Evolutionary conservation across 192 early-diverging fungal species (phyloP), one percentile per base, ranked within the genome.

Genomic region (Powellomyces hirtus): DNA sequence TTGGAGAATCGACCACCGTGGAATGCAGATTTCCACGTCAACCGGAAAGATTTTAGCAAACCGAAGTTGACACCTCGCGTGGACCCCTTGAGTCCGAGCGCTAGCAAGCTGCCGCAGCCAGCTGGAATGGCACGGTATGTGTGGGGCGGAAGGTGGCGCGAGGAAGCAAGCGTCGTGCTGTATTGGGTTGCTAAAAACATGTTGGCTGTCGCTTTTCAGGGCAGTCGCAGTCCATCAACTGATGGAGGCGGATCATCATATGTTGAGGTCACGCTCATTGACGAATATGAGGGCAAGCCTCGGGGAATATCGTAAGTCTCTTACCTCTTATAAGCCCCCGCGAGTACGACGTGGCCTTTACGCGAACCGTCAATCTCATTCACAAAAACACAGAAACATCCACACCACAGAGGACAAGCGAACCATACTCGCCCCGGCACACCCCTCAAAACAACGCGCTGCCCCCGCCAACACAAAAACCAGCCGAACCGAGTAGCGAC

Each of bases 21-120:
- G 64, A 40, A 66, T 31, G 51, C 30, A 7, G 64, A 66, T 56
- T 66, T 66, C 26, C 64, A 66, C 33, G 64, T 66, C 16, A 56
- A 66, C 53, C 50, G 64, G 20, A 52, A 36, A 20, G 64, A 66
- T 56, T 56, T 57, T 37, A 52, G 64, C 27, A 66, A 66, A 27
- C 53, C 64, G 10, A 64, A 64, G 29, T 46, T 30, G 8, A 18
- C 59, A 22, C n/a, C 37, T 5, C 3, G 26, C 18, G 7, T 30
- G 56, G n/a, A 49, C 5, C 46, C 46, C n/a, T 30, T 30, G 10
- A 7, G 29, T 2, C 11, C 13, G 37, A 61, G 4, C 35, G 14
- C 37, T 16, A 61, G 59, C 37, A 42, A 22, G 59, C 38, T 37
- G 35, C 59, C 59, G 3, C 37, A 42, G 36, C 38, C 59, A 46